Evolutionary conservation across 2,329 filamentous ascomycete species (phyloP).

Genomic region (Neurospora sp.): DNA sequence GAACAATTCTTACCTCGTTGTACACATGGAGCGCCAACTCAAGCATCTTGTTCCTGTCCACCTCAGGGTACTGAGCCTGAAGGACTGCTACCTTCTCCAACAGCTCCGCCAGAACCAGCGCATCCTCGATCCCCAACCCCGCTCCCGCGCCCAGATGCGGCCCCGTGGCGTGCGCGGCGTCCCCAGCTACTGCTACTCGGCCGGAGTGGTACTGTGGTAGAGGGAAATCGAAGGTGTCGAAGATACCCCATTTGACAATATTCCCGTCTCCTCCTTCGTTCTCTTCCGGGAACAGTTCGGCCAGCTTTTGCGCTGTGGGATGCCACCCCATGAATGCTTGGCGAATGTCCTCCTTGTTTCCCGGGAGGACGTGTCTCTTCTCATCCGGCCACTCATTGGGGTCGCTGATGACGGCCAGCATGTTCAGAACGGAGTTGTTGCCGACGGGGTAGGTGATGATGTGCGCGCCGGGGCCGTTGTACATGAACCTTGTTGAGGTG

Average conservation of each 20-base stretch:
- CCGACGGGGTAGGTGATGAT: conserved; percentile 52
- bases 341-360: conserved; percentile 29
- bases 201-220: conserved; percentile 32
- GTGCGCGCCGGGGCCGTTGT: conserved; percentile 46
- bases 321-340: conserved; percentile 33
- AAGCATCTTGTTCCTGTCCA: not conserved
- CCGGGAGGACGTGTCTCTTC: conserved; percentile 24
- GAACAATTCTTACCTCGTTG: conserved; percentile 24
- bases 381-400: conserved; percentile 13
- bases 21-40: conserved; percentile 28
- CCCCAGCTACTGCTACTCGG: conserved; percentile 39
- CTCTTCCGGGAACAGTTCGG: conserved; percentile 34
- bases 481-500: conserved; percentile 41
- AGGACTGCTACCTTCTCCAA: conserved; percentile 12
- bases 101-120: conserved; percentile 31
- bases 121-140: conserved; percentile 46
- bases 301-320: conserved; percentile 24
- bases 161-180: conserved; percentile 46
- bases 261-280: conserved; percentile 31
- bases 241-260: conserved; percentile 40
- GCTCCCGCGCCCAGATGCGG: conserved; percentile 48
- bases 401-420: conserved; percentile 37
- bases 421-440: conserved; percentile 44
- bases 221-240: conserved; percentile 37
- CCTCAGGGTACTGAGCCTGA: too few species aligned